Evolutionary conservation across 345 rosid species (phyloP).

Genomic region (Gossypium stocksii): DNA sequence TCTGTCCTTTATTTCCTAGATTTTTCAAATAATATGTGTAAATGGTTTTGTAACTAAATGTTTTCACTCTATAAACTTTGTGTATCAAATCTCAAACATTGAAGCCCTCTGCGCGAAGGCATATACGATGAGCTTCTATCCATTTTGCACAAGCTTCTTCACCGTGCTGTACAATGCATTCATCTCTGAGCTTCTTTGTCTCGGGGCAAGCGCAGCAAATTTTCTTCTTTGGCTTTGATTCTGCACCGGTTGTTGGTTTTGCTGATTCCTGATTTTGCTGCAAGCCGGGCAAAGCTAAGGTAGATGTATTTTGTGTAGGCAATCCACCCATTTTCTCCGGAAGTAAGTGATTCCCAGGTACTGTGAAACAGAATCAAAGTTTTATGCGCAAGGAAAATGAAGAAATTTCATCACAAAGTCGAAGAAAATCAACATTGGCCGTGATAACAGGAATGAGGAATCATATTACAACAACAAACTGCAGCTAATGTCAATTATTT

Average conservation of each 20-base stretch:
- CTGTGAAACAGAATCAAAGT: constrained; percentile 10
- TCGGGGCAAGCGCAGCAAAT: constrained; percentile 95
- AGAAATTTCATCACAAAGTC: neutral
- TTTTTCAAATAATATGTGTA: constrained; percentile 1
- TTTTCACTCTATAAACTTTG: constrained; percentile 23
- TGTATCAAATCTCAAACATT: constrained; percentile 44
- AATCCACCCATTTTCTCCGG: constrained; percentile 47
- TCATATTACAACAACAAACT: neutral
- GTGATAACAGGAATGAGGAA: neutral
- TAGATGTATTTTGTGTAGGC: constrained; percentile 38
- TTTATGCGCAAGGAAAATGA: neutral
- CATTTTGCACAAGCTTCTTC: constrained; percentile 73
- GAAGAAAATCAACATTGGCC: neutral
- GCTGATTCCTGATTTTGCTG: constrained; percentile 36
- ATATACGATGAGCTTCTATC: constrained; percentile 43
- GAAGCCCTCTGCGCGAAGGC: constrained; percentile 92
- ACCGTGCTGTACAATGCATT: constrained; percentile 80
- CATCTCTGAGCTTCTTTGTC: constrained; percentile 83
- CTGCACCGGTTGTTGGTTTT: constrained; percentile 24
- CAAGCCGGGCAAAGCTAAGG: constrained; percentile 37
- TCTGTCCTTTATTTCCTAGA: constrained; percentile 24
- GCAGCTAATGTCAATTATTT: neutral
- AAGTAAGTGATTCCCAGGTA: neutral
- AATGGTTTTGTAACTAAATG: constrained; percentile 4
- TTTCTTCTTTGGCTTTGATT: constrained; percentile 78